phyloP scores from a whole-genome alignment of 2,329 filamentous ascomycete species.

The Trichoderma citrinoviride region DNA sequence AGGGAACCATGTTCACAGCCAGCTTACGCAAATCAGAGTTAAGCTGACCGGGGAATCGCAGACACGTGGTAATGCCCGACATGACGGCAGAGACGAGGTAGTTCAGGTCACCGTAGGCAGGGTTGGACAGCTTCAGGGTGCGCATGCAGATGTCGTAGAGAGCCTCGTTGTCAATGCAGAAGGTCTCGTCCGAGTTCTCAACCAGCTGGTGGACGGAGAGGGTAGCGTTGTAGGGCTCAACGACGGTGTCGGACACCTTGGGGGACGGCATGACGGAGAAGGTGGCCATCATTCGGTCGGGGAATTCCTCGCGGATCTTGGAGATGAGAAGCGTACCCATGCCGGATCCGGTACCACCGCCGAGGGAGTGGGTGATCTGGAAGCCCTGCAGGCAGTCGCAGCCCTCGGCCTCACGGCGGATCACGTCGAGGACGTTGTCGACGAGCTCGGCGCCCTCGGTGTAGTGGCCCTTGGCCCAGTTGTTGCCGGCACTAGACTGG shows the following conservation, averaged over 20 bases:
- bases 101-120: constrained; percentile 98
- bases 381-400: constrained; percentile 99
- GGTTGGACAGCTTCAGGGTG: constrained; percentile 97
- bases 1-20: constrained; percentile 99
- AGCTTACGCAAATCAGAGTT: constrained; percentile 99
- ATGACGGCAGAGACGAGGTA: constrained; percentile 99
- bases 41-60: constrained; percentile 98
- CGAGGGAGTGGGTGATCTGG: constrained; percentile 99
- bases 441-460: constrained; percentile 99
- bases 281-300: constrained; percentile 99
- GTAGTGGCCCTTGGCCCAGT: constrained; percentile 99
- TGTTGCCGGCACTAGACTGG: constrained; percentile 99
- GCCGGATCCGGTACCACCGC: constrained; percentile 99
- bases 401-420: constrained; percentile 96
- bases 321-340: constrained; percentile 99
- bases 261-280: constrained; percentile 98
- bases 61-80: constrained; percentile 97
- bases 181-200: constrained; percentile 99
- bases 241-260: constrained; percentile 99
- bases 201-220: constrained; percentile 98
- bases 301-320: constrained; percentile 99
- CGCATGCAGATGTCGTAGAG: constrained; percentile 99
- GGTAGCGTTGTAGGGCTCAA: constrained; percentile 99
- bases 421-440: constrained; percentile 96
- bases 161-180: constrained; percentile 99